Conservation (phyloP, 2,329 filamentous ascomycete species). For the Corinectria fuckeliana region DNA sequence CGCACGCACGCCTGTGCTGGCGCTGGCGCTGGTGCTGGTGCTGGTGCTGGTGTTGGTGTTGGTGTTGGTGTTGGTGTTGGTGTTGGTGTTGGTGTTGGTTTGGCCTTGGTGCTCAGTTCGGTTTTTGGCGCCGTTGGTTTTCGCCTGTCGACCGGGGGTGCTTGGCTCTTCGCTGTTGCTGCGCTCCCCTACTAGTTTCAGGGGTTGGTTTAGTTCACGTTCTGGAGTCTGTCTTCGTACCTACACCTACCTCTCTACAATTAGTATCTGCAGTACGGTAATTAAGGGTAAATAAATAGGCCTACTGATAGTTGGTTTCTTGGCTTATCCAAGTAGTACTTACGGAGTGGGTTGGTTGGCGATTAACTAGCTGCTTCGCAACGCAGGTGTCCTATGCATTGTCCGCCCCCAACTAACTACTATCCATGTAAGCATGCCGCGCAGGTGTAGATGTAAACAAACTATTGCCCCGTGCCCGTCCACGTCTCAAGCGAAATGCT, state of each 20-base stretch:
- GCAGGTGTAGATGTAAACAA: not conserved
- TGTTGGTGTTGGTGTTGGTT: slow-evolving; percentile 8
- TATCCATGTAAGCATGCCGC: too few species aligned
- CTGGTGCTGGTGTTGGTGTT: slow-evolving; percentile 7
- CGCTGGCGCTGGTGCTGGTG: slow-evolving; percentile 8
- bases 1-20: not conserved
- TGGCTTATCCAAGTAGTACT: too few species aligned
- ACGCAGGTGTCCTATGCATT: slow-evolving; percentile 3
- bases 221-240: too few species aligned
- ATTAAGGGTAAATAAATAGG: too few species aligned
- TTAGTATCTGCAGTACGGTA: too few species aligned
- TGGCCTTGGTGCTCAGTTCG: not conserved
- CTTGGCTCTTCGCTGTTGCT: not conserved
- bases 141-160: slow-evolving; percentile 1
- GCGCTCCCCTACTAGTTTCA: slow-evolving; percentile 9
- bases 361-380: not conserved
- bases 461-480: too few species aligned
- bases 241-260: too few species aligned
- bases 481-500: not conserved
- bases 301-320: not conserved
- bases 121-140: slow-evolving; percentile 15
- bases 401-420: too few species aligned
- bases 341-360: too few species aligned
- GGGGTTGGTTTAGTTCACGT: not conserved
- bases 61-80: slow-evolving; percentile 9